phyloP scores from a whole-genome alignment of 225 moss, liverwort and hornwort genomes.

The Marchantia paleacea region DNA sequence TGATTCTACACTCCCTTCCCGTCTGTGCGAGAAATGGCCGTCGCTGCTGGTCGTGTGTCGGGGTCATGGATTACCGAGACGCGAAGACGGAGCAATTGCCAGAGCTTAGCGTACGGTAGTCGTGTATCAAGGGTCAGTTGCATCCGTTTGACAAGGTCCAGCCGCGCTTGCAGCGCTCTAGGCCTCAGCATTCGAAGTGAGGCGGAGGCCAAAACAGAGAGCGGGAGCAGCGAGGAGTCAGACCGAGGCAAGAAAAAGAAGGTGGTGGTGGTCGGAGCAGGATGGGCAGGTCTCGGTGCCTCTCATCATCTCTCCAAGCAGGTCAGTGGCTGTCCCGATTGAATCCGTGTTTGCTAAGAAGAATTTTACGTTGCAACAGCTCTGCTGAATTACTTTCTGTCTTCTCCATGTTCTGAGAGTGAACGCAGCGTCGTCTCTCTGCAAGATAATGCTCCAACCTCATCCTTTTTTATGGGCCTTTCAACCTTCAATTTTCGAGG shows the following conservation, averaged over 20 bases:
- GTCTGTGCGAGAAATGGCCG: not conserved
- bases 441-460: too few species aligned
- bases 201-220: not conserved
- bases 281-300: constrained; percentile 91
- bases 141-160: not conserved
- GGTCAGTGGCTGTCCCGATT: constrained; percentile 32
- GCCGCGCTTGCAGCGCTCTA: too few species aligned
- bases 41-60: not conserved
- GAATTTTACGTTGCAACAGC: too few species aligned
- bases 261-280: constrained; percentile 94
- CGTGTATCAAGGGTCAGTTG: not conserved
- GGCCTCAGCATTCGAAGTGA: not conserved
- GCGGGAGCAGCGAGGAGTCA: not conserved
- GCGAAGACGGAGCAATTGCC: not conserved
- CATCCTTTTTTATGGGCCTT: too few species aligned
- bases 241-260: constrained; percentile 39
- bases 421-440: too few species aligned
- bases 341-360: too few species aligned
- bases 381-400: too few species aligned
- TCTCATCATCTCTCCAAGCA: constrained; percentile 94
- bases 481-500: too few species aligned
- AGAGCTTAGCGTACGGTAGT: not conserved
- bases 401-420: too few species aligned
- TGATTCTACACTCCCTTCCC: not conserved
- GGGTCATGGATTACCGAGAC: not conserved